A percentile compares a stretch with the other conserved stretches of the same genome.
phyloP scores from a whole-genome alignment of 805 yeast genomes.

The Suhomyces pyralidae region DNA sequence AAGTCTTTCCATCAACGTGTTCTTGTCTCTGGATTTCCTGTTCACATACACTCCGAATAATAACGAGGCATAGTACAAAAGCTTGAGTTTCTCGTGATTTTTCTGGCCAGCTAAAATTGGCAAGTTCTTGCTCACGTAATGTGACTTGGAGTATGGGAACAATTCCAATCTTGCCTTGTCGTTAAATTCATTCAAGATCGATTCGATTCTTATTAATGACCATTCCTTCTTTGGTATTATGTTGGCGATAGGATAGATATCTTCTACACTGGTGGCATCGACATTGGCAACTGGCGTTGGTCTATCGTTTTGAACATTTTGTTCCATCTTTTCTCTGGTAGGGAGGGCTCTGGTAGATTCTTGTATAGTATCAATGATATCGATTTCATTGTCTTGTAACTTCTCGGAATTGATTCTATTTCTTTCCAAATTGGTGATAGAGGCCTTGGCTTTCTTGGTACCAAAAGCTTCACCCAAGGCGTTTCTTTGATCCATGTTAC shows the following conservation, averaged over 20 bases:
- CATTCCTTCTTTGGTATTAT: constrained; percentile 71
- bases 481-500: constrained; percentile 62
- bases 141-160: constrained; percentile 62
- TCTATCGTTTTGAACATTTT: constrained; percentile 60
- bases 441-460: constrained; percentile 93
- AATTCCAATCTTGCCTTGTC: constrained; percentile 48
- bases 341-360: constrained; percentile 72
- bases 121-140: constrained; percentile 50
- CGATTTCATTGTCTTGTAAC: constrained; percentile 69
- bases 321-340: constrained; percentile 58
- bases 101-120: constrained; percentile 35
- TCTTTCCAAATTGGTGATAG: constrained; percentile 73
- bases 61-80: constrained; percentile 77
- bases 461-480: constrained; percentile 95
- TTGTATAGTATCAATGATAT: constrained; percentile 78
- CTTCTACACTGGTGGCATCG: constrained; percentile 80
- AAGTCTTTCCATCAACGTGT: constrained; percentile 57
- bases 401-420: constrained; percentile 85
- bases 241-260: constrained; percentile 69
- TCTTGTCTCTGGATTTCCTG: constrained; percentile 59
- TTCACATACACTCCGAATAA: constrained; percentile 76
- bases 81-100: constrained; percentile 57
- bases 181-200: constrained; percentile 53
- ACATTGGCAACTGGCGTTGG: constrained; percentile 78
- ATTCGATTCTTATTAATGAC: constrained; percentile 58